Evolutionary conservation across 495 filamentous ascomycete species (phyloP).

Genomic region (Penicillium antarcticum): DNA sequence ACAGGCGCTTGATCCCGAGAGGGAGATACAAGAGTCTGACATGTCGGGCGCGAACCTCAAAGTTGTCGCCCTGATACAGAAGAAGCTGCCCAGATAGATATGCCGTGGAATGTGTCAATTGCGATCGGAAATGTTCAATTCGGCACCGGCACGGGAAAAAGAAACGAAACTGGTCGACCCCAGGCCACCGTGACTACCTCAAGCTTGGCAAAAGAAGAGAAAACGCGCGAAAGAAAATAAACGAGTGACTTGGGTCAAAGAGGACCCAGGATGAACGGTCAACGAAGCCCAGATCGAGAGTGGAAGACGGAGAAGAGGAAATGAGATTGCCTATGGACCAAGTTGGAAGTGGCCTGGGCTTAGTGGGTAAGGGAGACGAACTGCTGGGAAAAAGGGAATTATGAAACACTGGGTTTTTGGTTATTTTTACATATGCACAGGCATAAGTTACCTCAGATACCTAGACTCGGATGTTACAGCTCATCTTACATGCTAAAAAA

Average conservation of each 20-base stretch:
- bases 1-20: slow-evolving; percentile 75
- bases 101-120: slow-evolving; percentile 25
- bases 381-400: slow-evolving; percentile 3
- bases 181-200: slow-evolving; percentile 19
- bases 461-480: too few relatives aligned
- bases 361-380: slow-evolving; percentile 6
- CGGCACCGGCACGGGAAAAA: slow-evolving; percentile 9
- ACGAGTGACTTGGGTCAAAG: slow-evolving; percentile 33
- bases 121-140: slow-evolving; percentile 6
- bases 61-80: background rate
- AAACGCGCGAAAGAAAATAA: slow-evolving; percentile 16
- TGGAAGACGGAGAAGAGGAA: slow-evolving; percentile 2
- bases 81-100: slow-evolving; percentile 10
- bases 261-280: slow-evolving; percentile 21
- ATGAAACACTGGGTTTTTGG: background rate
- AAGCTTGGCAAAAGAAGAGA: slow-evolving; percentile 21
- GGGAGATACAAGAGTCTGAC: slow-evolving; percentile 65
- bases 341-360: slow-evolving; percentile 23
- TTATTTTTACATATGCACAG: too few relatives aligned
- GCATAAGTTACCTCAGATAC: too few relatives aligned
- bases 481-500: too few relatives aligned
- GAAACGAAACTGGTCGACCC: slow-evolving; percentile 8
- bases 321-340: background rate
- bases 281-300: slow-evolving; percentile 19
- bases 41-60: slow-evolving; percentile 21